Base-by-base conservation (phyloP, 257 asterid genomes). In the Eustoma russellianum region DNA sequence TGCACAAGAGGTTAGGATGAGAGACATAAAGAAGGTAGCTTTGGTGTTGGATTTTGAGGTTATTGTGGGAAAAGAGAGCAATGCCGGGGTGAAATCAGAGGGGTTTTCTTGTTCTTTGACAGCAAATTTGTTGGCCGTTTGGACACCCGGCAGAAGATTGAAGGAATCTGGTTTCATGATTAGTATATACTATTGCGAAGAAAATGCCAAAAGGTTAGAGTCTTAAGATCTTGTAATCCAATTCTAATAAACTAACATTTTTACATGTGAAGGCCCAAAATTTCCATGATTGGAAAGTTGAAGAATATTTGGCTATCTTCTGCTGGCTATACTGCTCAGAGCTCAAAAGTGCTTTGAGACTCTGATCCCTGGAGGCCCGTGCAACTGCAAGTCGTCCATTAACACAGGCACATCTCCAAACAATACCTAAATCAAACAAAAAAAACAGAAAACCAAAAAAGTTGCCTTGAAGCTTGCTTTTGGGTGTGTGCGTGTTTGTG, bases 361-460 rank as follows among this genome's bases (percentile, higher is more conserved):
- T 86, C 64, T 82, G 89, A 56, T 86, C 95, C 50, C 95, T 90
- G 63, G 80, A 86, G 33, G 93, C 89, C 41, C 89, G 89, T 19
- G 95, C 93, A 50, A 82, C 93, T 15, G 93, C 95, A 47, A 86
- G 83, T 55, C 82, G 95, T 30, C 93, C 95, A 50, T 86, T 82
- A 46, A 86, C 95, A 7, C 93, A 46, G 95, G 89, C 56, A 86
- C 95, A 38, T 80, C 95, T 41, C 95, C 56, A 70, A 67, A 34
- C n/a, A n/a, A n/a, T n/a, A n/a, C n/a, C n/a, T n/a, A 62, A 47
- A n/a, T n/a, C n/a, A n/a, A n/a, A n/a, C n/a, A n/a, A n/a, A n/a
- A n/a, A n/a, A n/a, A n/a, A n/a, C n/a, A n/a, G n/a, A n/a, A n/a
- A n/a, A n/a, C n/a, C n/a, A n/a, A n/a, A n/a, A n/a, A n/a, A n/a